Base-by-base conservation (phyloP, 1,139 yeast species). In the Hyphopichia burtonii region DNA sequence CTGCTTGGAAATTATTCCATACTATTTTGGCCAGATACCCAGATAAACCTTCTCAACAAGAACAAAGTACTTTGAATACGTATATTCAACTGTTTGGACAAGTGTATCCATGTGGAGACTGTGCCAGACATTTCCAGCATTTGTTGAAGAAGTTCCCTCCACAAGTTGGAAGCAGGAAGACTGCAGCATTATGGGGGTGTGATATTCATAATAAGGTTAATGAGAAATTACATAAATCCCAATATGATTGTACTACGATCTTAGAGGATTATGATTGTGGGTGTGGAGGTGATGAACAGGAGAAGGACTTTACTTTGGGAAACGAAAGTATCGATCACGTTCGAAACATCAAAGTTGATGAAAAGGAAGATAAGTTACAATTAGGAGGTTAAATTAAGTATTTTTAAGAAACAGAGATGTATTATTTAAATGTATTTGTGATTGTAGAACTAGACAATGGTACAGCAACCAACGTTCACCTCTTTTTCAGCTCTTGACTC, bases 111-210 rank as follows among this genome's bases (percentile, higher is more conserved):
- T 88, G 96, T 64, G 95, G 96, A 6, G 96, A 91, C 59, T 91
- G 98, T 68, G 97, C 99, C 0, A 74, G 89, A 51, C 99, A 93
- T 63, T 93, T 93, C 62, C 86, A 80, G 49, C 65, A 76, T 52
- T 68, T 91, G 51, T 66, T 93, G 45, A 58, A 68, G 41, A 74
- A 84, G 53, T 81, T 72, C 55, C 99, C 99, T 1, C 97, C 96
- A 2, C 99, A 94, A 57, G 76, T 86, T 2, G 73, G 80, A 8
- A 76, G 85, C 17, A 75, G 96, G 44, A 82, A 83, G 49, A 78
- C 82, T 2, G 98, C 99, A 0, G 90, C 96, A 0, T 68, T 87
- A 49, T 93, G 99, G 99, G 99, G 99, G 1, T 93, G 99, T 61
- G 83, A 83, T 55, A 75, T 93, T n/a, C 99, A 93, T 65, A 93